Base-by-base conservation (phyloP, 2,329 filamentous ascomycete genomes). In the Alternaria ethzedia region DNA sequence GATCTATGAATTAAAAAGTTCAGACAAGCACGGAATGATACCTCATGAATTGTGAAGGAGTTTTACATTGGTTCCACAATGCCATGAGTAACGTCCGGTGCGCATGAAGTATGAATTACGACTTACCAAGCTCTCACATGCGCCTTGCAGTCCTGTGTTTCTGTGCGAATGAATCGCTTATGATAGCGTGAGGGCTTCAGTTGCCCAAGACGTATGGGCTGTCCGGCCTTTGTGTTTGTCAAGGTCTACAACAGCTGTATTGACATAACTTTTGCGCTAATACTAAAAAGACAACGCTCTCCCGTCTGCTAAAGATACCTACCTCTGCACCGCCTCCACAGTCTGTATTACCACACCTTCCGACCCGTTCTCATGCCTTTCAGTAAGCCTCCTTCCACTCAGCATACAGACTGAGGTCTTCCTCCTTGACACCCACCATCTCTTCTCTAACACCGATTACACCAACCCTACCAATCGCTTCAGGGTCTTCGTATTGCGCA, bases 361-460 rank as follows among this genome's bases (percentile, higher is more conserved):
- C 41, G 30, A 32, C 13, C 11, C 32, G 4, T 25, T 44, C 11
- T 44, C 7, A 13, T 17, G 15, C 11, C 30, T 36, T 45, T 54
- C 47, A 66, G 10, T 51, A 58, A 32, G 52, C 36, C 5, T 64
- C 47, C 36, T 76, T 68, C 82, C 82, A 85, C 51, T 78, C 76
- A 57, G 73, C 68, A 67, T 86, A 86, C 11, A 71, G 59, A 6
- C 60, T 61, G 15, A 74, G 63, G 41, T 82, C 75, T 68, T 86
- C 84, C 23, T 70, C 56, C 61, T 76, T 76, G 7, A 86, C 82
- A 5, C 92, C 92, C 67, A 92, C 87, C 84, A 91, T 88, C 78
- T 93, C 91, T 60, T 92, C 90, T 77, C 87, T 86, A 3, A 93
- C 90, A 1, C 83, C 84, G 52, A 96, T 81, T 65, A 94, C 82